Evolutionary conservation across 2,329 filamentous ascomycete genomes (phyloP).

Genomic region (Xenosphaeropsis pyriputrescens): DNA sequence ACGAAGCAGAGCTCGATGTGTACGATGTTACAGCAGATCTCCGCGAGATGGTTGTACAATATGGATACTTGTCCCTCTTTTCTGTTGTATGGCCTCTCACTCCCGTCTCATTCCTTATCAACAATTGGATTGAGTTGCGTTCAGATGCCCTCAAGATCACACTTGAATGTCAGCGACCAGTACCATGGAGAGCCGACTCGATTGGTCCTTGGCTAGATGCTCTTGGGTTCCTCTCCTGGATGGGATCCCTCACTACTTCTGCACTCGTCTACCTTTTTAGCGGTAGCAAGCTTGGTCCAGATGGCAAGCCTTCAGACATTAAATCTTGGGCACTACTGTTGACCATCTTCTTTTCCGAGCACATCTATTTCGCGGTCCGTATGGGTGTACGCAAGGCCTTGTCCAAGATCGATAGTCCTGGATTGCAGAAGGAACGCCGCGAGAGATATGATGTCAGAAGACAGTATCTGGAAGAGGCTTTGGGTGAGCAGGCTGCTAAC

Average conservation of each 20-base stretch:
- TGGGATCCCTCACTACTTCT: constrained; percentile 76
- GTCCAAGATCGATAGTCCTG: constrained; percentile 70
- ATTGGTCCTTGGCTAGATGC: constrained; percentile 88
- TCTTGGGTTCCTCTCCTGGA: constrained; percentile 81
- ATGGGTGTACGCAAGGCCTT: constrained; percentile 59
- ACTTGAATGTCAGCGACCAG: constrained; percentile 74
- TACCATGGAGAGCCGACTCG: constrained; percentile 79
- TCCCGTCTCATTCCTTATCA: constrained; percentile 73
- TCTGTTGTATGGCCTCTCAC: constrained; percentile 93
- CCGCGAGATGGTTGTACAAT: constrained; percentile 83
- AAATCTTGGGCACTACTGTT: constrained; percentile 70
- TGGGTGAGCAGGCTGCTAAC: constrained; percentile 40
- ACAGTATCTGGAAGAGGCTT: constrained; percentile 48
- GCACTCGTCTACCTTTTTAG: constrained; percentile 85
- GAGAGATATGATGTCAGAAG: constrained; percentile 47
- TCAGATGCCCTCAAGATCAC: constrained; percentile 93
- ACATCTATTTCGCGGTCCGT: constrained; percentile 72
- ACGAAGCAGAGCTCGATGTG: constrained; percentile 65
- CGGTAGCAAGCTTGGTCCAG: constrained; percentile 47
- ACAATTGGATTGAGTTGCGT: constrained; percentile 92
- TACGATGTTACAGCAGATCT: constrained; percentile 90
- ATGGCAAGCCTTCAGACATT: constrained; percentile 54
- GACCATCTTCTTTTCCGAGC: constrained; percentile 73
- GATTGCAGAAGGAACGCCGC: constrained; percentile 69
- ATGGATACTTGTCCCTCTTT: constrained; percentile 78